A percentile compares a stretch with the other conserved stretches of the same genome.
phyloP scores from a whole-genome alignment of 768 basidiomycete species.

The Fomitopsis serialis region DNA sequence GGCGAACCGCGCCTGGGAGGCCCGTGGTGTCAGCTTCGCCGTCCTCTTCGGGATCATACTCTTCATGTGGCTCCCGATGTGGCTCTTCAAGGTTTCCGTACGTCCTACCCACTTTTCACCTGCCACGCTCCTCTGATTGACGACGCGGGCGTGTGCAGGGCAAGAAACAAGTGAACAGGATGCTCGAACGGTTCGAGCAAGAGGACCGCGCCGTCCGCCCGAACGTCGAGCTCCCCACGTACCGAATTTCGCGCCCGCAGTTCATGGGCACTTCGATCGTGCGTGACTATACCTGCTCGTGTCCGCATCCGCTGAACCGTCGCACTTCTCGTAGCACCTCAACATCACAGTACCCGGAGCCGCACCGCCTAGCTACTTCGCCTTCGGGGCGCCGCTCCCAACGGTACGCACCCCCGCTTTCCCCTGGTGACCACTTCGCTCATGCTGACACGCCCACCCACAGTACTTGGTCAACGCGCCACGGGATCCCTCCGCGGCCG shows the following conservation, averaged over 20 bases:
- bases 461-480: conserved; percentile 35
- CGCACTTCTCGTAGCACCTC: conserved; percentile 27
- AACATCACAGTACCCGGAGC: conserved; percentile 32
- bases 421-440: not conserved
- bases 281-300: conserved; percentile 5
- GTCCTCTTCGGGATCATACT: conserved; percentile 33
- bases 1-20: conserved; percentile 23
- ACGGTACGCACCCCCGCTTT: conserved; percentile 26
- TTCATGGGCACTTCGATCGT: conserved; percentile 34
- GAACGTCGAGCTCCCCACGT: conserved; percentile 27
- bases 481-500: conserved; percentile 24
- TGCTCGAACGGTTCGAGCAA: conserved; percentile 36
- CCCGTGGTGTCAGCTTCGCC: conserved; percentile 31
- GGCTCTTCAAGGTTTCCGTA: conserved; percentile 45
- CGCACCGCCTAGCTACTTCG: conserved; percentile 30
- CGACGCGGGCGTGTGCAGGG: conserved; percentile 28
- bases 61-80: conserved; percentile 36
- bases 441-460: not conserved
- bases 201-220: conserved; percentile 30
- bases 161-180: conserved; percentile 29
- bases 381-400: conserved; percentile 38
- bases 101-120: not conserved
- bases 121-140: not conserved
- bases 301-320: not conserved
- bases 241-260: conserved; percentile 38